Percentiles rank a stretch among this genome's conserved stretches.
phyloP scores from a whole-genome alignment of 2,329 filamentous ascomycete species.

The Aspergillus fumigatiaffinis region DNA sequence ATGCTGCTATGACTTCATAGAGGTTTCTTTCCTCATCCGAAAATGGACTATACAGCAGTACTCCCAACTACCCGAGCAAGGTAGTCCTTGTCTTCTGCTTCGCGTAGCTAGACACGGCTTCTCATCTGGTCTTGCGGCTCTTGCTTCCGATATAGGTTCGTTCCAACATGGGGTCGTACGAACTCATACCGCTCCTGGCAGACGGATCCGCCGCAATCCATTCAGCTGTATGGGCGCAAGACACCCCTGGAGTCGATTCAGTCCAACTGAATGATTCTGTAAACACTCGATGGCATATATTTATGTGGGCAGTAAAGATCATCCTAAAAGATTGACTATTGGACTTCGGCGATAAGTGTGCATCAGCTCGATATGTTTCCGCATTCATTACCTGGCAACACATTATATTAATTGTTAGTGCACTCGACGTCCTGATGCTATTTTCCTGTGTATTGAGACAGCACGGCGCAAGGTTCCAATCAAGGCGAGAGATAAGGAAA shows the following conservation, averaged over 20 bases:
- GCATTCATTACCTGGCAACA: background rate
- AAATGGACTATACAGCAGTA: no score
- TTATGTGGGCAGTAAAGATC: background rate
- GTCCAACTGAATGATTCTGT: slow-evolving; percentile 1
- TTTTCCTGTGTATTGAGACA: background rate
- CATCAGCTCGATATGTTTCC: background rate
- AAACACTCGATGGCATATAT: background rate
- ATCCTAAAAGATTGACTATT: background rate
- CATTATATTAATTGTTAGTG: no score
- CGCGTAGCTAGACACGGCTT: no score
- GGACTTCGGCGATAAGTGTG: background rate
- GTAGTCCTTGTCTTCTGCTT: no score
- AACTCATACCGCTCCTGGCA: background rate
- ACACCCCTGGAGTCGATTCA: slow-evolving; percentile 42
- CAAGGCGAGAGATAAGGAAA: background rate
- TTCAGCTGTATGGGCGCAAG: slow-evolving; percentile 46
- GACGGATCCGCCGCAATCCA: background rate
- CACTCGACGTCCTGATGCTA: background rate
- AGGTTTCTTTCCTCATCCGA: no score
- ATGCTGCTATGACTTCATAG: no score
- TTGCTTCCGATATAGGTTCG: background rate
- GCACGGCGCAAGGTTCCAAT: background rate
- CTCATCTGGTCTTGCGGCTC: no score
- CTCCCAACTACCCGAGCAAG: no score
- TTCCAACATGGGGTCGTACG: background rate